Evolutionary conservation across 495 filamentous ascomycete genomes (phyloP).

Genomic region (Glutinoglossum americanum): DNA sequence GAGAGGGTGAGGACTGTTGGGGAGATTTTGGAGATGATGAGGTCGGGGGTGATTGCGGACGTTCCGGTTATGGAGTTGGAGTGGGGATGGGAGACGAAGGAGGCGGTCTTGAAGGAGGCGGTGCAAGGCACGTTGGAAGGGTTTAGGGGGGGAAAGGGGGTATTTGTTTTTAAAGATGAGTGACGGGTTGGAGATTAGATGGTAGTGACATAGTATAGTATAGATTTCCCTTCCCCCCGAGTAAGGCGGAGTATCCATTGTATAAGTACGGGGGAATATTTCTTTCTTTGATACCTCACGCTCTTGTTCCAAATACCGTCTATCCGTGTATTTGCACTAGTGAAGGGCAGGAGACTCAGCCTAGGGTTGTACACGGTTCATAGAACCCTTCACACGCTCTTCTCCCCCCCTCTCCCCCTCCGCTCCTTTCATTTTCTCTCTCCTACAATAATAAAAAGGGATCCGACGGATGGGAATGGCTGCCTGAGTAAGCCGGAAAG

Average conservation of each 20-base stretch:
- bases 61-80: conserved; percentile 53
- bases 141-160: conserved; percentile 64
- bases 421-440: not conserved
- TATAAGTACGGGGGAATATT: not conserved
- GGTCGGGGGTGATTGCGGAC: conserved; percentile 59
- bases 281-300: not conserved
- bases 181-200: not conserved
- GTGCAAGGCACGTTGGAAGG: conserved; percentile 61
- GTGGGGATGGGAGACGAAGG: conserved; percentile 64
- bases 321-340: not conserved
- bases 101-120: conserved; percentile 34
- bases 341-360: too few relatives aligned
- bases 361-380: too few relatives aligned
- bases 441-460: too few relatives aligned
- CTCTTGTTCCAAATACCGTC: not conserved
- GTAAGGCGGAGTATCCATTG: not conserved
- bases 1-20: conserved; percentile 60
- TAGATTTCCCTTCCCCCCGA: not conserved
- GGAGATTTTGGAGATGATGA: conserved; percentile 54
- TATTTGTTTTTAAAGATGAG: conserved; percentile 47
- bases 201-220: not conserved
- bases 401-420: not conserved
- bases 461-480: too few relatives aligned
- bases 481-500: too few relatives aligned
- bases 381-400: not conserved